These are phyloP conservation scores for Phytophthora niederhauseri DNA, from an alignment of 352 stramenopile genomes.

Conservation along the genomic window DNA sequence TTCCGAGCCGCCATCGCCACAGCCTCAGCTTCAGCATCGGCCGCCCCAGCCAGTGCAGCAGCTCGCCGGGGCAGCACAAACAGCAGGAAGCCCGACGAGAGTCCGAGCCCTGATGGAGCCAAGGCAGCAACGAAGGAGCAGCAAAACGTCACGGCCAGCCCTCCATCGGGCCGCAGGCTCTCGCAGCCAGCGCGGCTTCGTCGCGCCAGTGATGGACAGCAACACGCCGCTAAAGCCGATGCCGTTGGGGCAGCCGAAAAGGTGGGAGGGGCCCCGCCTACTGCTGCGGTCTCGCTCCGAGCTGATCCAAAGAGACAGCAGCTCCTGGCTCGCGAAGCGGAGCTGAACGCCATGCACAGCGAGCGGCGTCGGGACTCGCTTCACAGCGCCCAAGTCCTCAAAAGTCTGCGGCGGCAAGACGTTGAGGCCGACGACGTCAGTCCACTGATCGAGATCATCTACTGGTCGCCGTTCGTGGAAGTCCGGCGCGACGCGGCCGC, in stretches of 20 bases:
- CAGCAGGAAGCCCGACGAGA: constrained; percentile 1
- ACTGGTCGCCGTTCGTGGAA: constrained; percentile 86
- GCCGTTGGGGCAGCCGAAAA: constrained; percentile 4
- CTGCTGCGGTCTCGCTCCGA: constrained; percentile 13
- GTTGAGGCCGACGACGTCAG: constrained; percentile 70
- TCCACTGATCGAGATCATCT: constrained; percentile 86
- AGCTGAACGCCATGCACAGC: constrained; percentile 22
- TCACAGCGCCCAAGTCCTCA: constrained; percentile 39
- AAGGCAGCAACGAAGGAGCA: constrained; percentile 10
- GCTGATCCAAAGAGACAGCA: constrained; percentile 34
- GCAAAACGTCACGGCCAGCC: neutral
- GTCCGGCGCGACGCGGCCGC: constrained; percentile 79
- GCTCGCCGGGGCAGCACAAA: constrained; percentile 4
- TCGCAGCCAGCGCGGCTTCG: constrained; percentile 14
- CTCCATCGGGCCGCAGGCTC: constrained; percentile 6
- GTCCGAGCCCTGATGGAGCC: neutral
- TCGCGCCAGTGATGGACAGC: constrained; percentile 4
- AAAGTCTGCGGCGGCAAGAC: constrained; percentile 47
- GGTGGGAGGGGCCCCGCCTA: neutral
- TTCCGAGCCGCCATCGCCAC: constrained; percentile 28
- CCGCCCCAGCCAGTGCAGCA: constrained; percentile 1
- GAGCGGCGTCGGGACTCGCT: constrained; percentile 32
- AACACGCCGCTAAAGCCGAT: constrained; percentile 3
- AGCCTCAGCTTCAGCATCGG: too few species aligned
- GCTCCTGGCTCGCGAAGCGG: constrained; percentile 26